Base-by-base conservation (phyloP, 1,284 basidiomycete species). In the Rugosomyces carneus region DNA sequence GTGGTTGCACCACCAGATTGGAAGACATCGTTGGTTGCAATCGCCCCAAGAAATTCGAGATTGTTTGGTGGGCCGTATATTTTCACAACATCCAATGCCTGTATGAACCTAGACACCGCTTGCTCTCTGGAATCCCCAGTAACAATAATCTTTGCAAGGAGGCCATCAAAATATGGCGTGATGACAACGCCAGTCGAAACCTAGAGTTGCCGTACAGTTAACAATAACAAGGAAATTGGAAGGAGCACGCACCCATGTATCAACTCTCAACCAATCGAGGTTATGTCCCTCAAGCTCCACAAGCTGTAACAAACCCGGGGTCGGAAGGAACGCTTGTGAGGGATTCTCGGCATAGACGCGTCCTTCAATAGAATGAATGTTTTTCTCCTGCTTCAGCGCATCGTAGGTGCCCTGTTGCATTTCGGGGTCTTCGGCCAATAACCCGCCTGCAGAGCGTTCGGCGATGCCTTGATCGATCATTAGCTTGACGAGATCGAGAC, bases 311-410 rank as follows among this genome's bases (percentile, higher is more conserved):
- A 81, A 60, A 0, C 84, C 84, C 8, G 83, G 76, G 36, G 71
- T 75, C 1, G 84, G 84, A 31, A 66, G 63, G 60, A 84, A 87
- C 21, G 69, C 66, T 5, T 72, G 69, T 0, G 72, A 67, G 0
- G 84, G 80, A 48, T 84, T 80, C 61, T 87, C 84, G 40, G 78
- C 76, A 54, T 86, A 86, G 3, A 86, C 58, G 5, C 83, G 74
- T 1, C 68, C 76, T 62, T 89, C 84, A 41, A 87, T 80, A 0
- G 80, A 74, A 1, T 58, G 55, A 6, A 19, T 7, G 7, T 4
- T 23, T 3, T 23, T 15, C 0, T 20, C 16, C 15, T 15, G 32
- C 3, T 54, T 50, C 1, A 65, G 48, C 0, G 59, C 42, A 3
- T 64, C 59, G 42, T 68, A 71, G 0, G 53, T 57, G 0, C 37